These are phyloP conservation scores for Bipolaris oryzae DNA, from an alignment of 2,329 filamentous ascomycete species.

Conservation along the genomic window DNA sequence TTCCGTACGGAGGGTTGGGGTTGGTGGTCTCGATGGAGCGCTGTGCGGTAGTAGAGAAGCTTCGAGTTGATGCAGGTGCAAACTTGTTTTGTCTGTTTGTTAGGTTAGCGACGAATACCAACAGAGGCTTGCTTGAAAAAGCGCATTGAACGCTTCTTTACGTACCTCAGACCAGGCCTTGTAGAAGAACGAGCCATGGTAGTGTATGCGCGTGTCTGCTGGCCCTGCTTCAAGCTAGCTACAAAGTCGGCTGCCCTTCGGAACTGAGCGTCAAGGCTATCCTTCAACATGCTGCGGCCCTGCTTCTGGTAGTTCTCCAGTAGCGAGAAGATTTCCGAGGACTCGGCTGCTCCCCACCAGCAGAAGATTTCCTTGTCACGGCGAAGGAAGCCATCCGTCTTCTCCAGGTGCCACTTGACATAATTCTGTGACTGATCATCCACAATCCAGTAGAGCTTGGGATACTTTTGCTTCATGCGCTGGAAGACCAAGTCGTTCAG, in stretches of 20 bases:
- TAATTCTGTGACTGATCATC: constrained; percentile 95
- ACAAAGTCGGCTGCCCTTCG: constrained; percentile 76
- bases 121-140: not conserved
- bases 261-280: constrained; percentile 85
- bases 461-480: constrained; percentile 90
- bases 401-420: constrained; percentile 92
- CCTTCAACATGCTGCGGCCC: constrained; percentile 84
- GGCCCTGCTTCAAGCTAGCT: constrained; percentile 63
- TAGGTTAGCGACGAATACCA: not conserved
- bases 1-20: constrained; percentile 87
- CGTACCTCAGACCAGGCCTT: constrained; percentile 31
- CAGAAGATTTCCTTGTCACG: constrained; percentile 89
- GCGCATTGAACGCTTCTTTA: not conserved
- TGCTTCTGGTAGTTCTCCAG: constrained; percentile 85
- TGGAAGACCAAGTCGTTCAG: constrained; percentile 94
- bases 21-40: constrained; percentile 64
- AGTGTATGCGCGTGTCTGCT: constrained; percentile 72
- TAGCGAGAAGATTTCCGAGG: constrained; percentile 79
- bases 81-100: constrained; percentile 20
- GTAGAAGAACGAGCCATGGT: constrained; percentile 41
- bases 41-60: constrained; percentile 61
- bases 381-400: constrained; percentile 89
- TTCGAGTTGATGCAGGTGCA: constrained; percentile 51
- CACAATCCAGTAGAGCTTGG: constrained; percentile 94
- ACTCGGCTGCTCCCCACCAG: constrained; percentile 88